These are phyloP conservation scores for Lobosporangium transversale DNA, from an alignment of 192 early-diverging fungal genomes.

Conservation along the genomic window DNA sequence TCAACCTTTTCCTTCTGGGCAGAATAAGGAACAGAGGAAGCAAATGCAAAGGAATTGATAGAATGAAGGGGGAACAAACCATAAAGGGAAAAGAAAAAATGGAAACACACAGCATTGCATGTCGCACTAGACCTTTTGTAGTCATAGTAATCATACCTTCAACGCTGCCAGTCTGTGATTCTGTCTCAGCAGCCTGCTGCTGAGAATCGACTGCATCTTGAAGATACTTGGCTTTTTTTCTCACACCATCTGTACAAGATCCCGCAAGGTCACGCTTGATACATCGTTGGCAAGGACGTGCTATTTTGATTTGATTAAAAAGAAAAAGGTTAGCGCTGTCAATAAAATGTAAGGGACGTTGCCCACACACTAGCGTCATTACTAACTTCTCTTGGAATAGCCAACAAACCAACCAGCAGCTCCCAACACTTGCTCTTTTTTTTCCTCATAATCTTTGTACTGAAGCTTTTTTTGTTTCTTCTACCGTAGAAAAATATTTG, in stretches of 20 bases:
- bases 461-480: not conserved
- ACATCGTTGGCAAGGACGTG: slow-evolving; percentile 89
- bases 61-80: not conserved
- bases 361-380: too few relatives aligned
- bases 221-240: slow-evolving; percentile 94
- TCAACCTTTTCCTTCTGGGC: too few relatives aligned
- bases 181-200: slow-evolving; percentile 52
- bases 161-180: not conserved
- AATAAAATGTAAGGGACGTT: too few relatives aligned
- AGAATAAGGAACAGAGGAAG: not conserved
- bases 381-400: too few relatives aligned
- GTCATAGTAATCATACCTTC: too few relatives aligned
- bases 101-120: not conserved
- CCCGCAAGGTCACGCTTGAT: slow-evolving; percentile 79
- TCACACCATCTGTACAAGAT: slow-evolving; percentile 84
- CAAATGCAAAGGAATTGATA: not conserved
- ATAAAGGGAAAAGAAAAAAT: slow-evolving; percentile 1
- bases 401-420: too few relatives aligned
- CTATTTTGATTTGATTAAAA: slow-evolving; percentile 22
- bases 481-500: too few relatives aligned
- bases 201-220: slow-evolving; percentile 64
- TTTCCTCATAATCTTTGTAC: not conserved
- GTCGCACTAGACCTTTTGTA: not conserved
- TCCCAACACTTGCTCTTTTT: not conserved
- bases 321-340: not conserved